Conservation (phyloP, 73 alveolate species). For the Uronychia binucleata region DNA sequence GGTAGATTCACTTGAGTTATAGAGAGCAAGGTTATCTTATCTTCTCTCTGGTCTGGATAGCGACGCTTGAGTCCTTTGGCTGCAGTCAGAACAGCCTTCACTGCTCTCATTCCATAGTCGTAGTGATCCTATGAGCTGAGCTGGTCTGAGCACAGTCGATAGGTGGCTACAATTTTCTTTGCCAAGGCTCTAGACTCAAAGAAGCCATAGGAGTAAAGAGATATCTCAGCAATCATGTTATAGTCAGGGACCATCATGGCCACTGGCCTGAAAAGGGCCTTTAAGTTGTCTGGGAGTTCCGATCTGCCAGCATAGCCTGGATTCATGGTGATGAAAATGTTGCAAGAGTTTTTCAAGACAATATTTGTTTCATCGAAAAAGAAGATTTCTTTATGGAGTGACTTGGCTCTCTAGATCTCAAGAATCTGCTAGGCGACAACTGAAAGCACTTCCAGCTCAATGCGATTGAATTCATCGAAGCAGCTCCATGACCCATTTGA, state of each 20-base stretch:
- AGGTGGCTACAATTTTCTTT: conserved; percentile 82
- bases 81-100: conserved; percentile 82
- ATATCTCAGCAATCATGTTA: conserved; percentile 94
- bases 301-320: conserved; percentile 99
- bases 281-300: conserved; percentile 92
- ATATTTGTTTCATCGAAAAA: conserved; percentile 89
- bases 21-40: conserved; percentile 68
- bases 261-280: conserved; percentile 91
- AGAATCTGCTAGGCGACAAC: conserved; percentile 94
- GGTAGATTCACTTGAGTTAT: conserved; percentile 95
- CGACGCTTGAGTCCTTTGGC: conserved; percentile 71
- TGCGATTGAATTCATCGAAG: conserved; percentile 97
- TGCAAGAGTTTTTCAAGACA: conserved; percentile 82
- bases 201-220: conserved; percentile 89
- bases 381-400: conserved; percentile 71
- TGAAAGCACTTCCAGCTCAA: conserved; percentile 95
- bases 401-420: conserved; percentile 85
- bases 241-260: conserved; percentile 98
- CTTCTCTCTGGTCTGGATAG: conserved; percentile 76
- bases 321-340: conserved; percentile 97
- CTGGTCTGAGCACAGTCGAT: conserved; percentile 78
- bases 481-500: conserved; percentile 98
- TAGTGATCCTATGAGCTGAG: conserved; percentile 82
- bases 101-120: conserved; percentile 96
- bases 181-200: conserved; percentile 79